Base-by-base conservation (phyloP, 257 asterid genomes). In the Coffea canephora region DNA sequence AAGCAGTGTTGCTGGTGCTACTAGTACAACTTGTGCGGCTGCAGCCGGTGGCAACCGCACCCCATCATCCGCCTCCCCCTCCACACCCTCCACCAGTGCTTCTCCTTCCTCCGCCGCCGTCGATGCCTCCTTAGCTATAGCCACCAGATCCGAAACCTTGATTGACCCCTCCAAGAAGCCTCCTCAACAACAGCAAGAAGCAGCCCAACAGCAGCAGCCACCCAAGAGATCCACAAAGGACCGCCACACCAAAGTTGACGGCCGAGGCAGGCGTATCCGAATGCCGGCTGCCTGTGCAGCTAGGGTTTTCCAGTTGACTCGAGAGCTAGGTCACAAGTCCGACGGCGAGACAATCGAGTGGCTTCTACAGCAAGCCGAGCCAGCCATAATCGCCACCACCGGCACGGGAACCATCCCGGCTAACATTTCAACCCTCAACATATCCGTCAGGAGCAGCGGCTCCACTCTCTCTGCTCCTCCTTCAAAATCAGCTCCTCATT, bases 201-300 rank as follows among this genome's bases (percentile, higher is more conserved):
- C 87, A 59, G 75, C 88, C 80, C 13, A 71, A 69, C 88, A 66
- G 75, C 75, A 57, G 11, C 74, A 78, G 50, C 90, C 87, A 0
- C 70, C 86, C 18, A 91, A 92, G 75, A 91, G 87, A 81, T 78
- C 89, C 8, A 89, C 96, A 0, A 91, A 91, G 68, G 97, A 92
- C 87, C 92, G 97, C n/a, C 96, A 92, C 87, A 92, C 97, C 1
- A 92, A 92, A 52, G 97, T 92, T 52, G 96, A 92, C 82, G 97
- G 97, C 3, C 82, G 96, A 8, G 96, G 97, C 54, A 84, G 97
- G 77, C 96, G 97, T 67, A 91, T 93, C 71, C 90, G 97, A 71
- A 91, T 93, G 97, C 97, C 97, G 75, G 96, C 95, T 5, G 87
- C 91, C 0, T 93, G 97, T 65, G 97, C 97, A 1, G 97, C 96